Conservation (phyloP, 108 stramenopile species). For the Schizochytrium sp. region DNA sequence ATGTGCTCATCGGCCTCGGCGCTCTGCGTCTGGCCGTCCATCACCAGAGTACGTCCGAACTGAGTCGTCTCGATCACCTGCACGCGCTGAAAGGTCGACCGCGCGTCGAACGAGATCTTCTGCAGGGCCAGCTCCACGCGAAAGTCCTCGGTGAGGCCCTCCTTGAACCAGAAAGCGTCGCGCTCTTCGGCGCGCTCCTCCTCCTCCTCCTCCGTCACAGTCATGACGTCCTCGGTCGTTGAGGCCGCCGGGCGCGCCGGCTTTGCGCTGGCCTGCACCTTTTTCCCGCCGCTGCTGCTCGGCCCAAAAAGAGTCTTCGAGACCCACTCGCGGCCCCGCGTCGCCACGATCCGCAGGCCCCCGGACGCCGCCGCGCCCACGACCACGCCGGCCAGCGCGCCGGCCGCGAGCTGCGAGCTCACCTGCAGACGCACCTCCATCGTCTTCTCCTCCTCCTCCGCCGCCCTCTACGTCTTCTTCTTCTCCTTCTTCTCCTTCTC, state of each 20-base stretch:
- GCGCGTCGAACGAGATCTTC: conserved; percentile 27
- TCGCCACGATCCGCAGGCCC: background rate
- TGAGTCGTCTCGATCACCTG: conserved; percentile 31
- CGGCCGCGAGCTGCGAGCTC: background rate
- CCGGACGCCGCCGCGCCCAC: background rate
- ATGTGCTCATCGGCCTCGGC: conserved; percentile 55
- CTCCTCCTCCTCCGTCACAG: too few species aligned
- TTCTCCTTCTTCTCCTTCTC: background rate
- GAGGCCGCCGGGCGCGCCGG: background rate
- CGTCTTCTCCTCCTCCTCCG: background rate
- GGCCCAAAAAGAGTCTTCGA: too few species aligned
- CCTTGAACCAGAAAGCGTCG: conserved; percentile 22
- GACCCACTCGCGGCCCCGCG: background rate
- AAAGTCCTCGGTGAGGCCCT: conserved; percentile 26
- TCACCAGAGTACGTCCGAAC: conserved; percentile 63
- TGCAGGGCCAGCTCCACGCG: conserved; percentile 37
- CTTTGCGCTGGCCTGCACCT: background rate
- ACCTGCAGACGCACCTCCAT: background rate
- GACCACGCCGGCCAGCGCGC: background rate
- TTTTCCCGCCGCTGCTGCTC: background rate
- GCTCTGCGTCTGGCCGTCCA: conserved; percentile 74
- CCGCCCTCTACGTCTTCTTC: background rate
- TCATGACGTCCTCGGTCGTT: too few species aligned
- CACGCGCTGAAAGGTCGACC: conserved; percentile 39
- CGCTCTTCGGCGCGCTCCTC: conserved; percentile 17